Conservation (phyloP, 306 rosid genomes). For the Cicer arietinum region DNA sequence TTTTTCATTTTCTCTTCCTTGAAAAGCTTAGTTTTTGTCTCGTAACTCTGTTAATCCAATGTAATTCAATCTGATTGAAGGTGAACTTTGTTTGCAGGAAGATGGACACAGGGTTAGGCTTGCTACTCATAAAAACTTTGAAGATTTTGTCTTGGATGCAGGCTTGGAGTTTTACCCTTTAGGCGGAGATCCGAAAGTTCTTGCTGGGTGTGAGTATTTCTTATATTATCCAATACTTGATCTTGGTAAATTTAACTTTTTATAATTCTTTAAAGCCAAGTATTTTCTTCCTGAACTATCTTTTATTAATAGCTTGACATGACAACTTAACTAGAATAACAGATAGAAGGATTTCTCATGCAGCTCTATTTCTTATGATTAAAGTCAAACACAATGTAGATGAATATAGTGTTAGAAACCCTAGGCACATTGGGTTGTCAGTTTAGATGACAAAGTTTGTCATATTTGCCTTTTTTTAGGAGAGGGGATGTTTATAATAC, state of each 20-base stretch:
- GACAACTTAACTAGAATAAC: slow-evolving; percentile 7
- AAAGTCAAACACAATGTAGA: slow-evolving; percentile 21
- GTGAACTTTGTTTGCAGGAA: slow-evolving; percentile 65
- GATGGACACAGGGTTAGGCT: slow-evolving; percentile 91
- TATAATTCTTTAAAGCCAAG: slow-evolving; percentile 12
- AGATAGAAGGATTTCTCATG: slow-evolving; percentile 23
- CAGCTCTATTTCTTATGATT: slow-evolving; percentile 1
- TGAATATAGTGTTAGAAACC: slow-evolving; percentile 17
- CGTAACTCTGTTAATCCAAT: slow-evolving; percentile 19
- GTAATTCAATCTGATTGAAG: slow-evolving; percentile 39
- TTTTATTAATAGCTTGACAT: slow-evolving; percentile 23
- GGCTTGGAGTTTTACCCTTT: slow-evolving; percentile 94
- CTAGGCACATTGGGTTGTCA: slow-evolving; percentile 2
- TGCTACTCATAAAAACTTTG: slow-evolving; percentile 91
- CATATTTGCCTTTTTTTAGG: slow-evolving; percentile 14
- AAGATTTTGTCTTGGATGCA: slow-evolving; percentile 79
- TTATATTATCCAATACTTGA: slow-evolving; percentile 33
- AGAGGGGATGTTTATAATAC: slow-evolving; percentile 12
- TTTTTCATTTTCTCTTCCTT: slow-evolving; percentile 35
- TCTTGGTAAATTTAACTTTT: slow-evolving; percentile 32
- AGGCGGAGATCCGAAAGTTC: slow-evolving; percentile 99
- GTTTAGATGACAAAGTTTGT: neutral
- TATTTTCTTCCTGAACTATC: slow-evolving; percentile 10
- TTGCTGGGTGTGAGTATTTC: slow-evolving; percentile 88
- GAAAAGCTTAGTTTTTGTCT: slow-evolving; percentile 23